Conservation (phyloP, 75 land plant genomes). For the Pseudotsuga menziesii region DNA sequence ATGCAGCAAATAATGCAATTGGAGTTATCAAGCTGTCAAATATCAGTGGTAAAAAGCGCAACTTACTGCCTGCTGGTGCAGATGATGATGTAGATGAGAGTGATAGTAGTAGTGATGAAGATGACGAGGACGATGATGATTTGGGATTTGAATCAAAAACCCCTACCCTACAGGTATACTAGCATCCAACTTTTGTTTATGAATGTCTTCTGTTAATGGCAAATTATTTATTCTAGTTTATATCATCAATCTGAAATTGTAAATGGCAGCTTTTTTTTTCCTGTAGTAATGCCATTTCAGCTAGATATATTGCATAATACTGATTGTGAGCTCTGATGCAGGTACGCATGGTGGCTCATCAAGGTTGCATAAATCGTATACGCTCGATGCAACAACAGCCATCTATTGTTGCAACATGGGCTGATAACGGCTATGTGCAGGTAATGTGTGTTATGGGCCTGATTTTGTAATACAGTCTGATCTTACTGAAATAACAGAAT, state of each 20-base stretch:
- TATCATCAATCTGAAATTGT: too few relatives aligned
- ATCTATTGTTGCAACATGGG: conserved; percentile 96
- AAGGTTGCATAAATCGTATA: conserved; percentile 91
- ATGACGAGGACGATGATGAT: conserved; percentile 62
- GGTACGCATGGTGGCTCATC: conserved; percentile 84
- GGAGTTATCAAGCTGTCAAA: conserved; percentile 72
- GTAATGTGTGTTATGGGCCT: conserved; percentile 9
- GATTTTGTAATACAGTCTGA: too few relatives aligned
- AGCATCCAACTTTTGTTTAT: neutral
- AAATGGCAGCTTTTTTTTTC: too few relatives aligned
- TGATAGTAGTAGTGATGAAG: conserved; percentile 62
- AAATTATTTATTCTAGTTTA: too few relatives aligned
- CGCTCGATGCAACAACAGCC: conserved; percentile 92
- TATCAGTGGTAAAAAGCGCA: conserved; percentile 68
- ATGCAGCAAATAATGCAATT: conserved; percentile 67
- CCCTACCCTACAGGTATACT: conserved; percentile 60
- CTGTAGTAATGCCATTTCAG: too few relatives aligned
- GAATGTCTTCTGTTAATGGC: too few relatives aligned
- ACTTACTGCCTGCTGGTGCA: conserved; percentile 31
- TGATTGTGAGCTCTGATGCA: conserved; percentile 13
- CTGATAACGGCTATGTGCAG: conserved; percentile 92
- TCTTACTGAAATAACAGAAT: too few relatives aligned
- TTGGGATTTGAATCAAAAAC: conserved; percentile 22
- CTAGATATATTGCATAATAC: too few relatives aligned
- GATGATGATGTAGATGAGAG: conserved; percentile 45